These are phyloP conservation scores for Daedaleopsis nitida DNA, from an alignment of 768 basidiomycete species.

Conservation along the genomic window DNA sequence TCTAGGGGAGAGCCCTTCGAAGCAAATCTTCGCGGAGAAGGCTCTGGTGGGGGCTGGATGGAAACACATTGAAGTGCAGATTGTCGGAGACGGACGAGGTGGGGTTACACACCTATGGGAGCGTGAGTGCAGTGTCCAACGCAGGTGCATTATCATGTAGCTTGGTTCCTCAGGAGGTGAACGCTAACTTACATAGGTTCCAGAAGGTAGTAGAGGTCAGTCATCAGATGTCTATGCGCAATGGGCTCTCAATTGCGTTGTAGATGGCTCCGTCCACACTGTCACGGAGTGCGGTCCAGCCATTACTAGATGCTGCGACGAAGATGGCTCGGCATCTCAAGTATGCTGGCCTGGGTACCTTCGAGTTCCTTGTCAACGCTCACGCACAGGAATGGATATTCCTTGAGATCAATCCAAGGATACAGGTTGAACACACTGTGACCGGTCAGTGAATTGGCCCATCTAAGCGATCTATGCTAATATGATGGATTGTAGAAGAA, in stretches of 20 bases:
- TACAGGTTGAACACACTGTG: slow-evolving; percentile 38
- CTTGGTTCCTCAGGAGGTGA: neutral
- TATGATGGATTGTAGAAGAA: slow-evolving; percentile 6
- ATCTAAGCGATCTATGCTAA: neutral
- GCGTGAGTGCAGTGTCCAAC: slow-evolving; percentile 38
- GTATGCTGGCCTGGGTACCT: slow-evolving; percentile 33
- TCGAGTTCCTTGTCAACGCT: slow-evolving; percentile 35
- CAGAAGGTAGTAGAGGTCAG: slow-evolving; percentile 38
- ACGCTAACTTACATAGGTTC: slow-evolving; percentile 26
- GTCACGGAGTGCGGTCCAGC: slow-evolving; percentile 20
- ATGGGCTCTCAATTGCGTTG: neutral
- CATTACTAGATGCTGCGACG: slow-evolving; percentile 29
- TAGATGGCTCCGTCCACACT: slow-evolving; percentile 35
- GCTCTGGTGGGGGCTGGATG: slow-evolving; percentile 35
- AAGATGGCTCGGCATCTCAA: slow-evolving; percentile 26
- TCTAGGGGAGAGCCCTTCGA: slow-evolving; percentile 20
- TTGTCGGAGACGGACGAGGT: slow-evolving; percentile 35
- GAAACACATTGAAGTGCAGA: slow-evolving; percentile 37
- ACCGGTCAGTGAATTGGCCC: slow-evolving; percentile 18
- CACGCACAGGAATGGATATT: slow-evolving; percentile 34
- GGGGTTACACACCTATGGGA: slow-evolving; percentile 36
- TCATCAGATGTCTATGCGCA: neutral
- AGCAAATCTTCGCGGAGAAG: slow-evolving; percentile 33
- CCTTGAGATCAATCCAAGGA: slow-evolving; percentile 36
- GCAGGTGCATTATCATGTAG: slow-evolving; percentile 26